Evolutionary conservation across 164 flowering plant species (phyloP).

Genomic region (Magnolia changhungtana): DNA sequence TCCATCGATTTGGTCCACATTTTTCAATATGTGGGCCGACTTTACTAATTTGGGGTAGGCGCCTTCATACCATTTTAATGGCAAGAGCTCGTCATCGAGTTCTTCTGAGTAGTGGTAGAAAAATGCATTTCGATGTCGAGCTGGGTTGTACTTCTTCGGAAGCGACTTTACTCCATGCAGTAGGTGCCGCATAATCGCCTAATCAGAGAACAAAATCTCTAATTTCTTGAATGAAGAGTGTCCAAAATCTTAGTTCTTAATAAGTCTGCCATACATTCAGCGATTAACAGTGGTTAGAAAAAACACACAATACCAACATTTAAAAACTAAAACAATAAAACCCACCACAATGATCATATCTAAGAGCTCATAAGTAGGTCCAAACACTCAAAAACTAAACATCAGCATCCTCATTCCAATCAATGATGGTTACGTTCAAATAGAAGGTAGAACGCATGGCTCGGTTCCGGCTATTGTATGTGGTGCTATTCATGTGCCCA

Average conservation of each 20-base stretch:
- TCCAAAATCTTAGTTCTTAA: not conserved
- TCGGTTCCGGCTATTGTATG: not conserved
- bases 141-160: constrained; percentile 10
- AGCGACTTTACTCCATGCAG: constrained; percentile 10
- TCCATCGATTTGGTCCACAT: constrained; percentile 65
- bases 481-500: not conserved
- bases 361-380: not conserved
- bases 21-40: constrained; percentile 24
- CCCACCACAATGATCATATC: not conserved
- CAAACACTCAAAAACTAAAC: not conserved
- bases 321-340: not conserved
- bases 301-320: not conserved
- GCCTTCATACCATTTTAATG: constrained; percentile 47
- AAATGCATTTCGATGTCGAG: constrained; percentile 14
- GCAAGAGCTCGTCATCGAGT: constrained; percentile 17
- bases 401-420: not conserved
- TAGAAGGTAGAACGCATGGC: not conserved
- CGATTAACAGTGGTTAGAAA: not conserved
- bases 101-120: constrained; percentile 35
- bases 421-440: too few relatives aligned
- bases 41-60: constrained; percentile 12
- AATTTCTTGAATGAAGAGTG: not conserved
- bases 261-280: not conserved
- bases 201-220: not conserved
- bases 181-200: not conserved